These are phyloP conservation scores for Spirogloea muscicola DNA, from an alignment of 139 green algal genomes.

Conservation along the genomic window DNA sequence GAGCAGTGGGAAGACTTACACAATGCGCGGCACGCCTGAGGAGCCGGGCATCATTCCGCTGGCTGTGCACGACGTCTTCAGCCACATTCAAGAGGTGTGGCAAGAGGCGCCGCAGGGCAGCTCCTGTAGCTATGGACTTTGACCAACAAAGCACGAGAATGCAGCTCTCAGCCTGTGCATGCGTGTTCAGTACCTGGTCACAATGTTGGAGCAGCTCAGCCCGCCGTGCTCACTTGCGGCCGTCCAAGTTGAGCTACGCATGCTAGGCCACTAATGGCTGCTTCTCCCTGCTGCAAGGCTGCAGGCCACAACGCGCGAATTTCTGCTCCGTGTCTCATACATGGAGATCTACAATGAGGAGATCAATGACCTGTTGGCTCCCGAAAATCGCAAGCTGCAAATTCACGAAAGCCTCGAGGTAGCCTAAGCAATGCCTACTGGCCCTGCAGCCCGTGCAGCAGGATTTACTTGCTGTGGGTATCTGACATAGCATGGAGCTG, in stretches of 20 bases:
- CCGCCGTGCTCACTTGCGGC: no score
- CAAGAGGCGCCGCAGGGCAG: no score
- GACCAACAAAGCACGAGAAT: no score
- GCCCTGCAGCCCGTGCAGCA: neutral
- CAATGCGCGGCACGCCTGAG: constrained; percentile 53
- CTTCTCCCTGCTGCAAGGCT: constrained; percentile 7
- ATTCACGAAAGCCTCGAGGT: constrained; percentile 53
- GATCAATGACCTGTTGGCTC: constrained; percentile 51
- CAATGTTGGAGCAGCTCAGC: no score
- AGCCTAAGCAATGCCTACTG: neutral
- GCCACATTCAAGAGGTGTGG: constrained; percentile 30
- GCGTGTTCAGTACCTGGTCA: neutral
- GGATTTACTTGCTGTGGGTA: no score
- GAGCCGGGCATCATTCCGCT: constrained; percentile 79
- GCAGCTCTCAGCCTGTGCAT: neutral
- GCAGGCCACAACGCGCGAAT: constrained; percentile 40
- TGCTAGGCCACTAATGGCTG: no score
- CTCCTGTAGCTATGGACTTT: no score
- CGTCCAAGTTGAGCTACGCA: no score
- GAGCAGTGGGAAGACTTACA: constrained; percentile 45
- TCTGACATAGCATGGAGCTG: neutral
- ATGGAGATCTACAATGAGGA: constrained; percentile 57
- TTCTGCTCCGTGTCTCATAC: constrained; percentile 48
- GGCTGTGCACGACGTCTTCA: constrained; percentile 77
- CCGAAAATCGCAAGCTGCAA: constrained; percentile 39